phyloP scores from a whole-genome alignment of 495 filamentous ascomycete species.

The Penicillium taxi region DNA sequence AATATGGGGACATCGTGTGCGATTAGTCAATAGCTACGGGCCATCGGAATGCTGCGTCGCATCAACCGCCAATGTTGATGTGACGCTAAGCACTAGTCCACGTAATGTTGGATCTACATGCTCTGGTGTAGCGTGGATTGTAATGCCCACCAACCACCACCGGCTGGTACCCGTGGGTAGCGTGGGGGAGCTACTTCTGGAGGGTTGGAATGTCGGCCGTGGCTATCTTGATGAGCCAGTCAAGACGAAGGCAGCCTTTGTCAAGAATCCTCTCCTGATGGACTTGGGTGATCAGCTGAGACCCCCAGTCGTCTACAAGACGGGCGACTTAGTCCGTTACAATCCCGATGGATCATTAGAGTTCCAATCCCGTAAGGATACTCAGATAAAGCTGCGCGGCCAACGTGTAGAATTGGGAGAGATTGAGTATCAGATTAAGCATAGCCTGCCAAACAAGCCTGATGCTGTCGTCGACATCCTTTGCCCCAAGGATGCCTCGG shows the following conservation, averaged over 20 bases:
- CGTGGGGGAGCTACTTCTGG: conserved; percentile 51
- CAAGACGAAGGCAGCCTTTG: conserved; percentile 37
- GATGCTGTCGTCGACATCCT: not conserved
- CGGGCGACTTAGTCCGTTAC: conserved; percentile 21
- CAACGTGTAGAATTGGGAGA: conserved; percentile 37
- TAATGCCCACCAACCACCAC: conserved; percentile 39
- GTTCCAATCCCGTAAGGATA: conserved; percentile 25
- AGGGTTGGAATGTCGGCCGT: conserved; percentile 41
- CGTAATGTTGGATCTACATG: not conserved
- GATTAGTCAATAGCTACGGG: conserved; percentile 11
- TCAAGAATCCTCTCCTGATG: conserved; percentile 13
- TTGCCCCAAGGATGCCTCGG: not conserved
- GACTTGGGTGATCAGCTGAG: not conserved
- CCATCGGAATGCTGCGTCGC: conserved; percentile 6
- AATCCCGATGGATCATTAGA: conserved; percentile 8
- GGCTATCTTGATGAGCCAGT: conserved; percentile 44
- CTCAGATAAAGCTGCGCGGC: conserved; percentile 34
- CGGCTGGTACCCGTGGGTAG: conserved; percentile 41
- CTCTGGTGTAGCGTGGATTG: conserved; percentile 35
- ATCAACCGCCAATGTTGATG: not conserved
- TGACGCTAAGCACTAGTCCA: no score
- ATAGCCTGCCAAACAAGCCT: not conserved
- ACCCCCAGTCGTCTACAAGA: conserved; percentile 18
- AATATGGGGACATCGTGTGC: not conserved
- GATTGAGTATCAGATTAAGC: conserved; percentile 17